A percentile compares a stretch with the other conserved stretches of the same genome.
phyloP scores from a whole-genome alignment of 2,329 filamentous ascomycete genomes.

The Diaporthe citri region DNA sequence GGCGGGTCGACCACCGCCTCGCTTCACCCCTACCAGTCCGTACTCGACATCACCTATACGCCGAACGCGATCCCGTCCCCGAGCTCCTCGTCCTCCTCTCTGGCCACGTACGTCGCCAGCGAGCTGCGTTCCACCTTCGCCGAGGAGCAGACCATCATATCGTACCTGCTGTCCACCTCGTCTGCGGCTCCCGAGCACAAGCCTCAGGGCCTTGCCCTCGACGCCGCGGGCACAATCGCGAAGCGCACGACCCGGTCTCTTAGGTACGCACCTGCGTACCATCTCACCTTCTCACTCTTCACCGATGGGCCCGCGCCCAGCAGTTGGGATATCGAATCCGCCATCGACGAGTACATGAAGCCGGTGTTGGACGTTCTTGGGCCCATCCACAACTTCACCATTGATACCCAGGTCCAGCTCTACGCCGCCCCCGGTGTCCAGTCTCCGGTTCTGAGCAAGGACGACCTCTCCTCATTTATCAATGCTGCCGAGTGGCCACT shows the following conservation, averaged over 20 bases:
- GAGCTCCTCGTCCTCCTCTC: constrained; percentile 76
- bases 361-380: constrained; percentile 85
- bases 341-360: constrained; percentile 83
- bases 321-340: constrained; percentile 90
- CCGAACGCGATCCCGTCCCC: constrained; percentile 75
- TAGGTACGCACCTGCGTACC: constrained; percentile 93
- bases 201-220: constrained; percentile 61
- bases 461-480: constrained; percentile 93
- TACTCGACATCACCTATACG: constrained; percentile 83
- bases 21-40: constrained; percentile 76
- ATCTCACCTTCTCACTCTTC: constrained; percentile 95
- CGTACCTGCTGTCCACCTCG: constrained; percentile 75
- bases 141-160: constrained; percentile 90
- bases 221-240: constrained; percentile 67
- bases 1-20: constrained; percentile 71
- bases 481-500: constrained; percentile 98
- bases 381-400: constrained; percentile 92
- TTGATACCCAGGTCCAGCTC: constrained; percentile 95
- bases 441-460: constrained; percentile 77
- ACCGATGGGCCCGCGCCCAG: constrained; percentile 83
- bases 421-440: constrained; percentile 81
- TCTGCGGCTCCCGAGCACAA: constrained; percentile 56
- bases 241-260: constrained; percentile 86
- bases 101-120: constrained; percentile 83
- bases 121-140: constrained; percentile 83